These are phyloP conservation scores for Paraconiothyrium brasiliense DNA, from an alignment of 2,329 filamentous ascomycete genomes.

Conservation along the genomic window DNA sequence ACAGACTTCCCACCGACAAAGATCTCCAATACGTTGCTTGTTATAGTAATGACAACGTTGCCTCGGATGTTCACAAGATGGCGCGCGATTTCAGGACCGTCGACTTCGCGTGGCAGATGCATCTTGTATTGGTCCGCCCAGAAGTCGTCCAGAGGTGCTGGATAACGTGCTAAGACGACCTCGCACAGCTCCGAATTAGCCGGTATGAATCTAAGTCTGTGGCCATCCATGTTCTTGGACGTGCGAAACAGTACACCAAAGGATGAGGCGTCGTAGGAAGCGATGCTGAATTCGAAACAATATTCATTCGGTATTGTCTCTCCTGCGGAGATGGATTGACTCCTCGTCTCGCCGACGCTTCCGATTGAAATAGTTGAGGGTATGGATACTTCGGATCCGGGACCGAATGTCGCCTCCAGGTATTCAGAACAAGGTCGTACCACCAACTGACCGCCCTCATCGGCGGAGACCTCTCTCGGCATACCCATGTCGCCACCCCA, in stretches of 20 bases:
- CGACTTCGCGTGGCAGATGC: conserved; percentile 43
- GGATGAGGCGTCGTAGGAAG: conserved; percentile 12
- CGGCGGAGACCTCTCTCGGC: conserved; percentile 44
- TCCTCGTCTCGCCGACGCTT: background rate
- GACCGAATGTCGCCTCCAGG: conserved; percentile 12
- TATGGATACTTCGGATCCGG: background rate
- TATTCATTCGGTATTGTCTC: background rate
- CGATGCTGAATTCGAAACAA: conserved; percentile 3
- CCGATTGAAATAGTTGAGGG: background rate
- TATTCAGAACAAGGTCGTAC: conserved; percentile 26
- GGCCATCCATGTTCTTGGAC: conserved; percentile 18
- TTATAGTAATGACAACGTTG: conserved; percentile 3
- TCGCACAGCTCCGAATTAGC: conserved; percentile 17
- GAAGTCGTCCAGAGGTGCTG: conserved; percentile 50
- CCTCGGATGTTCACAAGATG: conserved; percentile 30
- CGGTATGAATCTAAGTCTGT: conserved; percentile 18
- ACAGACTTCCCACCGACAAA: conserved; percentile 25
- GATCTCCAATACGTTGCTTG: conserved; percentile 17
- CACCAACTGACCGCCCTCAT: conserved; percentile 34
- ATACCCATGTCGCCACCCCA: conserved; percentile 51
- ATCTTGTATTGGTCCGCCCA: conserved; percentile 52
- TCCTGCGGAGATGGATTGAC: background rate
- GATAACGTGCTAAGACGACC: conserved; percentile 41
- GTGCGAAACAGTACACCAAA: conserved; percentile 22
- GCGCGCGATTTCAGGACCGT: conserved; percentile 49